Evolutionary conservation across 371 early-diverging fungal species (phyloP), one percentile per base, ranked within the genome.

Genomic region (Mortierella sp.): DNA sequence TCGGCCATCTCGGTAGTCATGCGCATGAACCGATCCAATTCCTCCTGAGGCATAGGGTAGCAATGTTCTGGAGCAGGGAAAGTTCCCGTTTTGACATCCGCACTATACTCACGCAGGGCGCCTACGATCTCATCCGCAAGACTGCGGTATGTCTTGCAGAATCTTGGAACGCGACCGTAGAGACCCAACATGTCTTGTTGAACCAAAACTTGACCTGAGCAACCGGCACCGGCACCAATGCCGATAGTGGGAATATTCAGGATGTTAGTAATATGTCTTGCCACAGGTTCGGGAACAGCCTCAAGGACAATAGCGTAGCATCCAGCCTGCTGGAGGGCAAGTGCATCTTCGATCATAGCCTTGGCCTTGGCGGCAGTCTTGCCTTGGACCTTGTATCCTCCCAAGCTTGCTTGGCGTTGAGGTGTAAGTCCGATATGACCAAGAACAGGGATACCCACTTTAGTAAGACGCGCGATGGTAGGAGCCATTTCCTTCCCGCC

Each of bases 341-440:
- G 74, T 1, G 99, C 98, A 70, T 97, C 97, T 38, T 93, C 90
- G 3, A 99, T 70, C 63, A 98, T 85, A 0, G 77, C 75, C 62
- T 90, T 70, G 1, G 96, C 96, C 75, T 87, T 87, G 33, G 91
- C 89, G 0, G 91, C 89, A 0, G 97, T 93, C 76, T 96, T 96
- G 48, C 97, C 97, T 80, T 98, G 98, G 15, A 97, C 96, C 53
- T 92, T 89, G 85, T 93, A 98, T 7, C 97, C 98, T 60, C 98
- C 97, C 67, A 97, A 78, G 4, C 93, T 86, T 43, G 92, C 89
- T 55, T 93, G 93, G 7, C 96, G 88, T 84, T 99, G 99, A 32
- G 99, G 99, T 7, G 97, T 98, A 65, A 99, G 83, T 0, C 99
- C 98, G 60, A 98, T 91, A 68, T 97, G 98, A 0, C 94, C 99